Conservation (phyloP, 2,329 filamentous ascomycete species). For the Verticillium dahliae region DNA sequence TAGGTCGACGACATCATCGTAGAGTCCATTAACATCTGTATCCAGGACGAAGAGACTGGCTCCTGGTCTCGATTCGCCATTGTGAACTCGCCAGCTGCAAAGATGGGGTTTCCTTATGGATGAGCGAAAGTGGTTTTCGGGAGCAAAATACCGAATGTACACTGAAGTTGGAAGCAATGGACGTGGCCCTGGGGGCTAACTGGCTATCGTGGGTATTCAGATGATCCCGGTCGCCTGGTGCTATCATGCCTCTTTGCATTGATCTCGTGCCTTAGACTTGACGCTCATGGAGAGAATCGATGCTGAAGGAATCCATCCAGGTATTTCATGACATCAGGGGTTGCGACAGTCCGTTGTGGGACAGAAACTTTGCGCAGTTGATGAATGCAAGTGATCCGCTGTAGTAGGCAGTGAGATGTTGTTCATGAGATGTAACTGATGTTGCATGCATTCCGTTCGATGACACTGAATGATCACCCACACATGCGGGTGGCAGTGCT, state of each 20-base stretch:
- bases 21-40: constrained; percentile 6
- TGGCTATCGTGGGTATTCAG: neutral
- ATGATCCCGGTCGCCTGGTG: neutral
- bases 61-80: constrained; percentile 19
- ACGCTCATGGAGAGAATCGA: neutral
- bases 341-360: neutral
- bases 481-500: too few species aligned
- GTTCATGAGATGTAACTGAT: too few species aligned
- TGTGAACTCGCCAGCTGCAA: neutral
- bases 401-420: too few species aligned
- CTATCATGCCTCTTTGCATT: neutral
- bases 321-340: neutral
- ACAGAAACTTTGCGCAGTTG: too few species aligned
- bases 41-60: constrained; percentile 5
- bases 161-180: too few species aligned
- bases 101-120: neutral
- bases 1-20: constrained; percentile 8
- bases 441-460: too few species aligned
- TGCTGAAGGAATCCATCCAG: neutral
- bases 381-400: too few species aligned
- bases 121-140: neutral
- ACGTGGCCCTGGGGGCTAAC: too few species aligned
- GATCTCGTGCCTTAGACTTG: neutral
- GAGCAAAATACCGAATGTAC: too few species aligned
- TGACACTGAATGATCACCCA: too few species aligned